Conservation (phyloP, 2,329 filamentous ascomycete species). For the Fusarium austroafricanum region DNA sequence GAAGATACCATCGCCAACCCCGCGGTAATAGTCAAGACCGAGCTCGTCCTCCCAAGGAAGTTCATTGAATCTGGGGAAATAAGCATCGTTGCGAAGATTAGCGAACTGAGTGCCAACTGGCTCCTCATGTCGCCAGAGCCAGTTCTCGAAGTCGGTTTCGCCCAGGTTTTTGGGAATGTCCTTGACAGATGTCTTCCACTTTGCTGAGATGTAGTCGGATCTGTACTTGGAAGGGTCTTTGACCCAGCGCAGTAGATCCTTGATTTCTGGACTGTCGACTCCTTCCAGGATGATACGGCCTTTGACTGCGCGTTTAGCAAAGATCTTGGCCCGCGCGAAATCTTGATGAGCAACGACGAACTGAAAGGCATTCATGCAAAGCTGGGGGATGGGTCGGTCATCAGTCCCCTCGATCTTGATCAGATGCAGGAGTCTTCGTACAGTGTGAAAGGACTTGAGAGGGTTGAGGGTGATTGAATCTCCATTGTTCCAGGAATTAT, state of each 20-base stretch:
- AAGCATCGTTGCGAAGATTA: background rate
- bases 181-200: background rate
- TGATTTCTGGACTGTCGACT: background rate
- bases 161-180: background rate
- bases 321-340: conserved; percentile 15
- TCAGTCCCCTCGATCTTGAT: too few relatives aligned
- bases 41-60: too few relatives aligned
- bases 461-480: too few relatives aligned
- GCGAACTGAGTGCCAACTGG: background rate
- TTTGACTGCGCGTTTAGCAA: background rate
- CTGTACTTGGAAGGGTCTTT: background rate
- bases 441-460: too few relatives aligned
- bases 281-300: background rate
- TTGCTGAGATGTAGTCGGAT: background rate
- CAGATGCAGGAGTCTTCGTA: too few relatives aligned
- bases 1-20: too few relatives aligned
- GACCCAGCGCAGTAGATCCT: too few relatives aligned
- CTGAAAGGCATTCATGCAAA: background rate
- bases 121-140: conserved; percentile 6
- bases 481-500: too few relatives aligned
- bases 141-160: background rate
- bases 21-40: too few relatives aligned
- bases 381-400: too few relatives aligned
- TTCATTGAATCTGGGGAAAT: background rate
- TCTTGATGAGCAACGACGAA: background rate